Evolutionary conservation across 1,284 basidiomycete species (phyloP).

Genomic region (Agroathelia rolfsii): DNA sequence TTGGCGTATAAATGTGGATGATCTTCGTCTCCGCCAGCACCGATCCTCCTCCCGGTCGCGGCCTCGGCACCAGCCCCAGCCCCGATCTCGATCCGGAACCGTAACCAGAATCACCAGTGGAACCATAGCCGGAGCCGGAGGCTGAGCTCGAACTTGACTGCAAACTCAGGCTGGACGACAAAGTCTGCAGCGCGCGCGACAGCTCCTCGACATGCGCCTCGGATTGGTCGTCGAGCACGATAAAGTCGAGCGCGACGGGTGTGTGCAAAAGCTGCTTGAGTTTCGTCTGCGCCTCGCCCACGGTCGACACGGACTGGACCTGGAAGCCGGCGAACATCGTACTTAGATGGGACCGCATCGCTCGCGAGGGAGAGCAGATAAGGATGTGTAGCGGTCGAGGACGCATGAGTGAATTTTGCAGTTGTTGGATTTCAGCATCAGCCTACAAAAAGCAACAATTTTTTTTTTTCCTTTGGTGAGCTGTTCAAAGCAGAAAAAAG

Average conservation of each 20-base stretch:
- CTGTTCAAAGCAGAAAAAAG: too few relatives aligned
- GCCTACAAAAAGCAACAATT: too few relatives aligned
- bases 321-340: slow-evolving; percentile 49
- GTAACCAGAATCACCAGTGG: too few relatives aligned
- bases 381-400: slow-evolving; percentile 41
- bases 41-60: too few relatives aligned
- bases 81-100: too few relatives aligned
- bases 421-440: slow-evolving; percentile 32
- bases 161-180: too few relatives aligned
- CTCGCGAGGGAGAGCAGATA: slow-evolving; percentile 45
- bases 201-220: slow-evolving; percentile 47
- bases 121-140: too few relatives aligned
- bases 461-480: too few relatives aligned
- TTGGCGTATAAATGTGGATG: slow-evolving; percentile 62
- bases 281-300: slow-evolving; percentile 30
- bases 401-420: slow-evolving; percentile 28
- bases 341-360: slow-evolving; percentile 43
- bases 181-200: slow-evolving; percentile 33
- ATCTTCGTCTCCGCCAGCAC: slow-evolving; percentile 47
- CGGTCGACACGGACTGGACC: slow-evolving; percentile 31
- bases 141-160: too few relatives aligned
- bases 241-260: slow-evolving; percentile 41
- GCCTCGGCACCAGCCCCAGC: too few relatives aligned
- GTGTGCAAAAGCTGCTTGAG: slow-evolving; percentile 25
- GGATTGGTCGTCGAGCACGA: slow-evolving; percentile 56